A percentile compares a stretch with the other conserved stretches of the same genome.
phyloP scores from a whole-genome alignment of 805 yeast genomes.

The Myxozyma geophila region DNA sequence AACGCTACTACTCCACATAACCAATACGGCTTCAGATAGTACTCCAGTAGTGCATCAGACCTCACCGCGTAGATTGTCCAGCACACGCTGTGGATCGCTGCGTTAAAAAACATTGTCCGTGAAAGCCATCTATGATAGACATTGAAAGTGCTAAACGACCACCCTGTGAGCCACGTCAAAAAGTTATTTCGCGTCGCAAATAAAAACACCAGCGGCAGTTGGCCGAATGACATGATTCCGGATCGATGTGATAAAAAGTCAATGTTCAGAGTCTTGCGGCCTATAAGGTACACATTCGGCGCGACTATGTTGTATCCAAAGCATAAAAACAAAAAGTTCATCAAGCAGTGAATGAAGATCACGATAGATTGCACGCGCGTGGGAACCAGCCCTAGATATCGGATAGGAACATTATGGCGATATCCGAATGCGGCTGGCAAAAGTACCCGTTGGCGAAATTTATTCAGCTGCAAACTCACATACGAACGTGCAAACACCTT shows the following conservation, averaged over 20 bases:
- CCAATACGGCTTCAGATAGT: conserved; percentile 19
- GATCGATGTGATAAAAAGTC: conserved; percentile 32
- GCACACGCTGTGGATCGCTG: conserved; percentile 61
- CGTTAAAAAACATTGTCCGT: conserved; percentile 53
- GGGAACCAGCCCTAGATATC: conserved; percentile 14
- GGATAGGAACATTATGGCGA: conserved; percentile 3
- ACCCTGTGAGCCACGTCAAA: conserved; percentile 62
- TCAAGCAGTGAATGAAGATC: conserved; percentile 4
- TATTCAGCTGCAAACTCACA: not conserved
- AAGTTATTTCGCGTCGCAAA: conserved; percentile 79
- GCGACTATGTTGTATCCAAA: conserved; percentile 2
- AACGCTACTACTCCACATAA: conserved; percentile 49
- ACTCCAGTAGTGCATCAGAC: conserved; percentile 15
- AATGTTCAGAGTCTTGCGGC: not conserved
- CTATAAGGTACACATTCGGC: not conserved
- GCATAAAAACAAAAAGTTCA: conserved; percentile 8
- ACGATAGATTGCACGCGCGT: conserved; percentile 15
- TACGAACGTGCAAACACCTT: not conserved
- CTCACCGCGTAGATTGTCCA: conserved; percentile 53
- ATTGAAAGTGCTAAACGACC: conserved; percentile 64
- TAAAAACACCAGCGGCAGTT: conserved; percentile 59
- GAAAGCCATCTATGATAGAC: conserved; percentile 69
- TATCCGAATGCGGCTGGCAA: conserved; percentile 9
- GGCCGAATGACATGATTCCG: conserved; percentile 39
- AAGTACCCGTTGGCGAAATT: not conserved